Percentiles rank a stretch among this genome's conserved stretches.
Conservation (phyloP, 192 early-diverging fungal genomes). For the Bifiguratus adelaidae region DNA sequence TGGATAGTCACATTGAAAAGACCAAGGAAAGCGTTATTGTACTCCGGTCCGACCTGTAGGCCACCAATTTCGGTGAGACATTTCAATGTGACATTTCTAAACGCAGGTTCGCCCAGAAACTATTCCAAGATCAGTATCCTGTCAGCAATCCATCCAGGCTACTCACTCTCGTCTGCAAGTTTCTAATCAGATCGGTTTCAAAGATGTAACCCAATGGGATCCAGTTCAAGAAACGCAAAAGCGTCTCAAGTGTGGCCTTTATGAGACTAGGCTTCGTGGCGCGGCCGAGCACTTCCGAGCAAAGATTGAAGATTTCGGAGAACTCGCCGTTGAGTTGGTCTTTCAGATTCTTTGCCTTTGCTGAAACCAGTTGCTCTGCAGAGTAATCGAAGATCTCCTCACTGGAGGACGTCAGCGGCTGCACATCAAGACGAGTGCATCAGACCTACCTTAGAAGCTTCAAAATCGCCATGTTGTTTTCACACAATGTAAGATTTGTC, state of each 20-base stretch:
- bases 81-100: constrained; percentile 90
- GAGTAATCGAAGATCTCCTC: constrained; percentile 99
- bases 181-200: constrained; percentile 85
- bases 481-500: constrained; percentile 85
- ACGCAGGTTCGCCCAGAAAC: constrained; percentile 80
- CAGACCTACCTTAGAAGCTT: constrained; percentile 79
- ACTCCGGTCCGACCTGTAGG: constrained; percentile 69
- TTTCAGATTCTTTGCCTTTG: constrained; percentile 89
- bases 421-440: too few species aligned
- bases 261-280: constrained; percentile 87
- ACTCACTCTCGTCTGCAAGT: constrained; percentile 66
- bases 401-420: constrained; percentile 35
- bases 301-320: constrained; percentile 89
- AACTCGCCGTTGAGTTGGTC: constrained; percentile 94
- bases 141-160: background rate
- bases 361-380: constrained; percentile 96
- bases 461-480: constrained; percentile 99
- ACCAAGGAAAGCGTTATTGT: constrained; percentile 77
- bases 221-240: constrained; percentile 97
- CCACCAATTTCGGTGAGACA: constrained; percentile 96
- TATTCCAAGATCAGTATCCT: constrained; percentile 11
- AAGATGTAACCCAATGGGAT: constrained; percentile 98
- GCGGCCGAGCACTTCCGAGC: constrained; percentile 87
- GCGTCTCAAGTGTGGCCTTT: constrained; percentile 83
- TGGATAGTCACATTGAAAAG: constrained; percentile 79